Base-by-base conservation (phyloP, 805 yeast species). In the Candida endomychidarum region DNA sequence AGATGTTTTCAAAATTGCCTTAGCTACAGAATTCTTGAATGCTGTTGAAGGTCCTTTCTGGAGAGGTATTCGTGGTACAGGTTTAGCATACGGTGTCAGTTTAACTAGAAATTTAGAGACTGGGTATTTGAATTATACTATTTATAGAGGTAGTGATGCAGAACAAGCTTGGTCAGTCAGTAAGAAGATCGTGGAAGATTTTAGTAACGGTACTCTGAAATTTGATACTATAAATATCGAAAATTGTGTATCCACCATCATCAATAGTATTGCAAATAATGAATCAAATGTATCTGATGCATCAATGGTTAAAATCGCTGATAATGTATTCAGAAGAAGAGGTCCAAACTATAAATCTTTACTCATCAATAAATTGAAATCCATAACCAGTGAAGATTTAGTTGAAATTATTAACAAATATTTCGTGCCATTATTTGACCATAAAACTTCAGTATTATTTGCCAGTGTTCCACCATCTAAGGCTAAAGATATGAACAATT, bases 41-140 rank as follows among this genome's bases (percentile, higher is more conserved):
- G 84, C 88, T 25, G 88, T 87, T 14, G 99, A 93, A 60, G 99
- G 99, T 2, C 99, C 98, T 24, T 83, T 91, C 47, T 91, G 98
- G 97, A 77, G 87, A 53, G 96, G 95, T 41, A 86, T 93, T 23
- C 78, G 99, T 63, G 99, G 99, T 28, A 75, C 89, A 1, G 99
- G 99, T 2, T 67, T 86, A 30, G 97, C 97, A 0, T 93, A 93
- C 59, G 97, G 96, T 26, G 93, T 91, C 1, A 70, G 67, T 40
- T 70, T 87, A 50, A 56, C 70, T 31, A 70, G 78, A 34, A 73
- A 75, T 46, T 55, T 77, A 9, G 96, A 88, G 49, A 64, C 77
- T 28, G 91, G 95, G 3, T 77, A 73, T 38, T 60, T 91, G 46
- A 70, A 72, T 4, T 86, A 82, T 52, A 73, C 71, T 33, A 74